Percentiles rank a stretch among this genome's conserved stretches.
These are phyloP conservation scores for Kodamaea suecica DNA, from an alignment of 1,139 yeast species.

Conservation along the genomic window DNA sequence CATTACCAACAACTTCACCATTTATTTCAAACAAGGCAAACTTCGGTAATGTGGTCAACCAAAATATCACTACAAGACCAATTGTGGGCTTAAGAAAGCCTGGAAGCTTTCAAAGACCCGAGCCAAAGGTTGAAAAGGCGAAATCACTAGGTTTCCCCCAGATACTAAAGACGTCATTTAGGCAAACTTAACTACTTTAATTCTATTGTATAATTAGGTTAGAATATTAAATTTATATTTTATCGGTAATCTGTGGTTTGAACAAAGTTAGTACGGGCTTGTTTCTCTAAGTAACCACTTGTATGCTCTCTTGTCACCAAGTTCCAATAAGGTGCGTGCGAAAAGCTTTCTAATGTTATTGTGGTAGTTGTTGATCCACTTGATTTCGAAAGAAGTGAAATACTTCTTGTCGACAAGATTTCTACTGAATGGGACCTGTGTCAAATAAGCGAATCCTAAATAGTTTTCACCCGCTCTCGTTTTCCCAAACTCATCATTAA, in stretches of 20 bases:
- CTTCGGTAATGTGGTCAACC: slow-evolving; percentile 13
- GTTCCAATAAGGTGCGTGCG: slow-evolving; percentile 30
- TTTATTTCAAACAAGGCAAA: slow-evolving; percentile 34
- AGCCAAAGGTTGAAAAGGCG: slow-evolving; percentile 15
- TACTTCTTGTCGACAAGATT: slow-evolving; percentile 41
- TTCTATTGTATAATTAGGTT: slow-evolving; percentile 6
- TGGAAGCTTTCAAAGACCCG: slow-evolving; percentile 34
- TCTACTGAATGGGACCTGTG: slow-evolving; percentile 53
- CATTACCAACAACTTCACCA: slow-evolving; percentile 29
- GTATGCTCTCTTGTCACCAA: slow-evolving; percentile 40
- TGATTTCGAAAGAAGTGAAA: slow-evolving; percentile 38
- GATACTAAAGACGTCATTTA: slow-evolving; percentile 25
- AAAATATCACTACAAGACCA: slow-evolving; percentile 7
- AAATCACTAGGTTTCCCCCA: slow-evolving; percentile 29
- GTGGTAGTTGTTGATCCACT: slow-evolving; percentile 54
- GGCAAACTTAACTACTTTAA: slow-evolving; percentile 8
- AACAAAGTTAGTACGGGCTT: slow-evolving; percentile 7
- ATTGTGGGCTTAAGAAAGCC: slow-evolving; percentile 45
- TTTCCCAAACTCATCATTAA: slow-evolving; percentile 30
- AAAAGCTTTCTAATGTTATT: slow-evolving; percentile 35
- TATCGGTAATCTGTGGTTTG: too few species aligned
- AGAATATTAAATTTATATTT: too few species aligned
- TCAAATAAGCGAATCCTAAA: slow-evolving; percentile 48
- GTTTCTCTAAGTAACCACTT: slow-evolving; percentile 43
- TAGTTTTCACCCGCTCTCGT: slow-evolving; percentile 34